Evolutionary conservation across 179 eudicot species (phyloP).

Genomic region (Spinacia oleracea): DNA sequence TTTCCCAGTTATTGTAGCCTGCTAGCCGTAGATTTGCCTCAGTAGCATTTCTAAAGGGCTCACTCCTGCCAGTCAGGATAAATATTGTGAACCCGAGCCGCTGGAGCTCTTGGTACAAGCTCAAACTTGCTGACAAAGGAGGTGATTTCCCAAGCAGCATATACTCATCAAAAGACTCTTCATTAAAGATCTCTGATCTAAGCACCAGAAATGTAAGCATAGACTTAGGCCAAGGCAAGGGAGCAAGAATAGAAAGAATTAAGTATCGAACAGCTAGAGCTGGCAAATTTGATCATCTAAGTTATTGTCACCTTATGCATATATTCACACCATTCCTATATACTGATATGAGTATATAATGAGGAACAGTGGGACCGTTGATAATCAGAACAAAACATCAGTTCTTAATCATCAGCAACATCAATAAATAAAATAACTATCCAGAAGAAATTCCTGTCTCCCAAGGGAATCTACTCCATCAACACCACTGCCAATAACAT

Average conservation of each 20-base stretch:
- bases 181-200: constrained; percentile 56
- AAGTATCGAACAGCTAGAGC: neutral
- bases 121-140: constrained; percentile 60
- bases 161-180: constrained; percentile 52
- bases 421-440: neutral
- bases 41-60: constrained; percentile 52
- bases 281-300: neutral
- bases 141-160: constrained; percentile 56
- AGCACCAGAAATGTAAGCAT: neutral
- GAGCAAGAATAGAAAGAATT: neutral
- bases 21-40: constrained; percentile 47
- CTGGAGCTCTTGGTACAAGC: constrained; percentile 61
- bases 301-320: neutral
- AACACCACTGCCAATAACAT: neutral
- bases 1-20: constrained; percentile 68
- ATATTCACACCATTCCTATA: neutral
- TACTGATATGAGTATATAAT: neutral
- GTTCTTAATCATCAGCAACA: neutral
- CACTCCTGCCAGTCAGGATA: constrained; percentile 72
- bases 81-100: constrained; percentile 60
- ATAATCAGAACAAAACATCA: neutral
- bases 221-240: neutral
- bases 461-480: neutral
- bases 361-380: neutral
- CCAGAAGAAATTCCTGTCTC: neutral